Evolutionary conservation across 495 filamentous ascomycete genomes (phyloP), one percentile per base, ranked within the genome.

Genomic region (Podospora comata): DNA sequence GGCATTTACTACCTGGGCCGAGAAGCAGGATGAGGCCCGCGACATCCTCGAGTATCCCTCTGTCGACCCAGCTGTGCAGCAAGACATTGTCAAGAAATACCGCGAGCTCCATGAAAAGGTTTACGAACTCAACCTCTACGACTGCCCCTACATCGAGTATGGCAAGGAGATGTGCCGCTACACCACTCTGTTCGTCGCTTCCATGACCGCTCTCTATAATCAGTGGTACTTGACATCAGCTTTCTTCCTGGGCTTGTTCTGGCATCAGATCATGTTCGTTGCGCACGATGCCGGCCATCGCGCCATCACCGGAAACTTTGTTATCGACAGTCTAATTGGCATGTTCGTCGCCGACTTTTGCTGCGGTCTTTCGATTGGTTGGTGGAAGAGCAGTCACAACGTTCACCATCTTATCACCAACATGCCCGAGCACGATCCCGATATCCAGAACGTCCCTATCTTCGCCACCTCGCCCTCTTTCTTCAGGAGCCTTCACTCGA

Each of bases 351-450:
- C 65, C 55, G 56, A 48, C 27, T 64, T 63, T 64, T 63, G 59
- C 64, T 62, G 39, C 32, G 67, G 67, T 28, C 64, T 63, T 18
- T 80, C 77, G 30, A 79, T 84, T 60, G 83, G 83, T 18, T 85
- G 83, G 83, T 85, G 83, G 83, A 85, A 85, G 73, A 77, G 76
- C 73, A 83, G 79, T 64, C 83, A 85, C 72, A 85, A 85, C 62
- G 83, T 85, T 19, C 83, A 85, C 72, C 83, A 85, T 70, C 76
- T 85, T 9, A 73, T 85, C 44, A 83, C 83, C 23, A 85, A 85
- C 70, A 74, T 76, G 60, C 83, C 82, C 5, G 82, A 83, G 60
- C 82, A 84, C 73, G 83, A 85, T 67, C 83, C 83, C 16, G 83
- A 85, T 69, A 81, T 84, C 64, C 81, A 85, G 65, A 83, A 85